Evolutionary conservation across 257 asterid species (phyloP), one percentile per base, ranked within the genome.

Genomic region (Ilex aquifolium): DNA sequence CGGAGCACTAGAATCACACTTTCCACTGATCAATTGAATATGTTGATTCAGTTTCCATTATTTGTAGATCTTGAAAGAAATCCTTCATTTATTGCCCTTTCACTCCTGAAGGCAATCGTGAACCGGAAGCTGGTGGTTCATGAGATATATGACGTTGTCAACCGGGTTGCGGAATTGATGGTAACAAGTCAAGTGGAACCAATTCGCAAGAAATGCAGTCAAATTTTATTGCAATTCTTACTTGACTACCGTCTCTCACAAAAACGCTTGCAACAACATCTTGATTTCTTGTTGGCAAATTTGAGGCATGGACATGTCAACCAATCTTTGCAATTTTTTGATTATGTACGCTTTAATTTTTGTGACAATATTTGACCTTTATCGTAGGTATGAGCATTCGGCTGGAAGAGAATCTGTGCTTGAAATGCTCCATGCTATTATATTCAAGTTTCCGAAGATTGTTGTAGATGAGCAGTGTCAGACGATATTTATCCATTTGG

Each of bases 341-440:
- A 64, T 62, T 49, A 0, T 60, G 11, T 78, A 64, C 64, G 30
- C 36, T 56, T 36, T 8, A 36, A 36, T 8, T 8, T 36, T 4
- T 36, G 7, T 8, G 42, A 36, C 42, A 36, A 11, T 49, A 49
- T 7, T 15, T 49, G 54, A 44, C 57, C 17, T 72, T 50, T 56
- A 36, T 60, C 72, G 61, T 86, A 92, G 99, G 58, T 92, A 92
- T 58, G 87, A 87, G 70, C 94, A 89, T 81, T 62, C 97, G 61
- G 74, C 83, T 74, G 99, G 99, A 56, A 85, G 95, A 71, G 97
- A 89, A 79, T 78, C 97, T 59, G 84, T 87, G 61, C 97, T 92
- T 61, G 97, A 92, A 82, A 92, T 92, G 95, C 81, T 89, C 53
- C 94, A 83, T 80, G 84, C 84, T 55, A 81, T 92, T 66, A 83